Conservation (phyloP, 2,329 filamentous ascomycete species). For the Botryotinia narcissicola region DNA sequence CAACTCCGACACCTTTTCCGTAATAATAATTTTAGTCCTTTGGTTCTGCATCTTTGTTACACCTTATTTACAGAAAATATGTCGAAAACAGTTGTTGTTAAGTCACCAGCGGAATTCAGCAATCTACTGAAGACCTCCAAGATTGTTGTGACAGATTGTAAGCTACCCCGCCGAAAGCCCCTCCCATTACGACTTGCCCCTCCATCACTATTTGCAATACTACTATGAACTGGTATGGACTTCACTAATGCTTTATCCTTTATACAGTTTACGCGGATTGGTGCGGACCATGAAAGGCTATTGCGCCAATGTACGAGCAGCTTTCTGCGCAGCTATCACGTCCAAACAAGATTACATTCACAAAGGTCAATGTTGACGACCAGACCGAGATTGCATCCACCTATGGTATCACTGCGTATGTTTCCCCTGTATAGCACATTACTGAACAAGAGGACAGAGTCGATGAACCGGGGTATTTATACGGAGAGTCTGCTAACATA, state of each 20-base stretch:
- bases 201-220: slow-evolving; percentile 31
- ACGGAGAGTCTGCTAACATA: slow-evolving; percentile 12
- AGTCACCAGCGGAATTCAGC: slow-evolving; percentile 62
- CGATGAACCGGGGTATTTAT: background rate
- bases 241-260: slow-evolving; percentile 21
- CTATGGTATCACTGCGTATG: slow-evolving; percentile 68
- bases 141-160: slow-evolving; percentile 87
- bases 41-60: slow-evolving; percentile 5
- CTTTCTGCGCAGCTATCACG: slow-evolving; percentile 70
- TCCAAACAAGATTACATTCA: slow-evolving; percentile 73
- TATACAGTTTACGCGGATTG: slow-evolving; percentile 78
- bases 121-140: slow-evolving; percentile 66
- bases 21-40: background rate
- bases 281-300: slow-evolving; percentile 80
- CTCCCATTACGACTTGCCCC: slow-evolving; percentile 23
- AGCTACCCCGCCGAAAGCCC: slow-evolving; percentile 42
- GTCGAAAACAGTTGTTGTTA: slow-evolving; percentile 46
- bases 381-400: slow-evolving; percentile 70
- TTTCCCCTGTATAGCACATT: slow-evolving; percentile 18
- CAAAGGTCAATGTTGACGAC: slow-evolving; percentile 79
- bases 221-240: slow-evolving; percentile 6
- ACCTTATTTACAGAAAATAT: slow-evolving; percentile 26
- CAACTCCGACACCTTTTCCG: background rate
- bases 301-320: slow-evolving; percentile 79
- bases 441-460: background rate